These are phyloP conservation scores for Rhodotorula sp. DNA, from an alignment of 1,284 basidiomycete species.

Conservation along the genomic window DNA sequence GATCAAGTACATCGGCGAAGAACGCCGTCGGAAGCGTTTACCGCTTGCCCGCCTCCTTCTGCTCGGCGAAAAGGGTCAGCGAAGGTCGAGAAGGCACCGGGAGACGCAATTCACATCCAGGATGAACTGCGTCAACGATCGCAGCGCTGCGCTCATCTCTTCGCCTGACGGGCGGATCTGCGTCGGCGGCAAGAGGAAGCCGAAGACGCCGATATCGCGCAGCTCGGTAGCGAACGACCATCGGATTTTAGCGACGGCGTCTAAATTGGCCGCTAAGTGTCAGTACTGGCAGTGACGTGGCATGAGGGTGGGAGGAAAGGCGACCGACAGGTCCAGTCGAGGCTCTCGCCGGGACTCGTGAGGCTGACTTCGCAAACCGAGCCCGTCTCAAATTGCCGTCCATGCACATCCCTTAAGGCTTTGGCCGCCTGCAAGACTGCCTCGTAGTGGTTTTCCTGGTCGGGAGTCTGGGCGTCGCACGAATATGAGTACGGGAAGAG, in stretches of 20 bases:
- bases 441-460: conserved; percentile 79
- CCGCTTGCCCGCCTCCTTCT: conserved; percentile 17
- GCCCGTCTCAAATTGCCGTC: conserved; percentile 56
- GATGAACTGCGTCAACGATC: conserved; percentile 69
- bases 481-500: conserved; percentile 71
- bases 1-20: too few species aligned
- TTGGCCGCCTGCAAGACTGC: conserved; percentile 68
- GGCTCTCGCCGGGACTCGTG: conserved; percentile 67
- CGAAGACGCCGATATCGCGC: conserved; percentile 79
- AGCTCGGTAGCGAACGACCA: conserved; percentile 76
- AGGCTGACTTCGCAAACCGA: conserved; percentile 45
- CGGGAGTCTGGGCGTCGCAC: conserved; percentile 64
- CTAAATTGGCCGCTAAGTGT: conserved; percentile 45
- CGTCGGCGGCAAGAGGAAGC: conserved; percentile 69
- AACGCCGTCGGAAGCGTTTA: neutral
- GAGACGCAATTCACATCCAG: conserved; percentile 30
- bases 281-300: neutral
- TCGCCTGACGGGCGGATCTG: conserved; percentile 76
- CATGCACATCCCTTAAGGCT: conserved; percentile 56
- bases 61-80: neutral
- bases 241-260: conserved; percentile 54
- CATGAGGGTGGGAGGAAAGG: too few species aligned
- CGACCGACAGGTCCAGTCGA: conserved; percentile 70
- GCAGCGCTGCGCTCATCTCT: conserved; percentile 66
- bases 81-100: too few species aligned